Base-by-base conservation (phyloP, 345 rosid genomes). In the Lepidium africanum region DNA sequence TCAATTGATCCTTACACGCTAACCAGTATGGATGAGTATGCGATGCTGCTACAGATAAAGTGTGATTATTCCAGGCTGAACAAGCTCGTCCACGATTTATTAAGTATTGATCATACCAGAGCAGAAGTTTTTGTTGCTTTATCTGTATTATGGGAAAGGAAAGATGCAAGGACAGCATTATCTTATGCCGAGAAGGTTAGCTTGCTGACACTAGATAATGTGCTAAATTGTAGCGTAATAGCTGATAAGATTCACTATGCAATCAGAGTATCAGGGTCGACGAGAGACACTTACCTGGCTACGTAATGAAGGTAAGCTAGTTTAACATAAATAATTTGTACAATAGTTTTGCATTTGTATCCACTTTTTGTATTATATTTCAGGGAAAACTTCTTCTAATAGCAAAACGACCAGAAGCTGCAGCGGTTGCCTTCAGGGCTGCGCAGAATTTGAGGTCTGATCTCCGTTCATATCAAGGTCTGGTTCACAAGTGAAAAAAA, bases 381-480 rank as follows among this genome's bases (percentile, higher is more conserved):
- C 66, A 94, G 99, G 99, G 99, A 25, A 91, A 87, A 76, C 79
- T 94, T 66, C 92, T 83, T 43, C 77, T 94, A 77, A 82, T 83
- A 64, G 69, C 86, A 73, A 92, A 85, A 83, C 82, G 90, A 48
- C 91, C 91, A 67, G 99, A 89, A 70, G 86, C 88, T 76, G 96
- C 99, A 64, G 93, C 84, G 9, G 55, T 86, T 51, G 96, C 97
- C 65, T 91, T 89, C 78, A 86, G 96, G 78, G 87, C 86, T 77
- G 96, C 99, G 70, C 99, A 86, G 75, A 96, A 94, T 76, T 78
- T 91, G 82, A 89, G 99, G 72, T 79, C 99, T 40, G 99, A 94
- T 84, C 95, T 94, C 73, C 96, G 99, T 73, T 81, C 97, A 65
- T 94, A 87, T 82, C 97, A 91, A 94, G 99, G 99, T 92, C 46